Evolutionary conservation across 306 rosid species (phyloP), one percentile per base, ranked within the genome.

Genomic region (Alnus rubra): DNA sequence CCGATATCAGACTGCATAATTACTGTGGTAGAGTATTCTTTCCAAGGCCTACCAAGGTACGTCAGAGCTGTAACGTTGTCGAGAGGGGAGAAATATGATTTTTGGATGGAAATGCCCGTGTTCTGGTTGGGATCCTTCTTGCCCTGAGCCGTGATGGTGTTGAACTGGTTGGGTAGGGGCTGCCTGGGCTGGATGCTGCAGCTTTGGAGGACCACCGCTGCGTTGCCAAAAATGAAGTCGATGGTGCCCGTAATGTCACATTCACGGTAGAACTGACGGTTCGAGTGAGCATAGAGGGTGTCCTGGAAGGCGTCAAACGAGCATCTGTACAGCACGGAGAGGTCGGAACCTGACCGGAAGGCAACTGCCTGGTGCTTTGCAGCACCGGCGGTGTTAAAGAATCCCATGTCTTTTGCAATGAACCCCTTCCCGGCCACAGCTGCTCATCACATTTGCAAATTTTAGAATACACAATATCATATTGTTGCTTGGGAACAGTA

Each of bases 11-110:
- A 84, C 68, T 88, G 85, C 97, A 92, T 85, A 16, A 94, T 63
- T 10, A 94, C 82, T 3, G 94, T 90, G 15, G 98, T 92, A 33
- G 97, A 89, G 82, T 44, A 94, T 1, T 88, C 84, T 78, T 94
- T 92, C 98, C 98, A 94, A 39, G 98, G 98, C 85, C 98, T 85
- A 2, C 97, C 98, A 76, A 94, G 91, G 82, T 83, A 94, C 2
- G 97, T 92, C 1, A 74, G 76, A 37, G 94, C 95, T 2, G 79
- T 63, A 73, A 90, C 89, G 72, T 73, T 86, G 16, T 71, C 88
- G 0, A 65, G 23, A 14, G 97, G 67, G 49, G 77, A 69, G 39
- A 92, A 54, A 0, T 42, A 55, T 60, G 93, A 92, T 55, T 88
- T 89, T 67, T 92, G 98, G 84, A 94, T 89, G 30, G 91, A 79